Base-by-base conservation (phyloP, 208 protist species). In the Phytomonas francai region DNA sequence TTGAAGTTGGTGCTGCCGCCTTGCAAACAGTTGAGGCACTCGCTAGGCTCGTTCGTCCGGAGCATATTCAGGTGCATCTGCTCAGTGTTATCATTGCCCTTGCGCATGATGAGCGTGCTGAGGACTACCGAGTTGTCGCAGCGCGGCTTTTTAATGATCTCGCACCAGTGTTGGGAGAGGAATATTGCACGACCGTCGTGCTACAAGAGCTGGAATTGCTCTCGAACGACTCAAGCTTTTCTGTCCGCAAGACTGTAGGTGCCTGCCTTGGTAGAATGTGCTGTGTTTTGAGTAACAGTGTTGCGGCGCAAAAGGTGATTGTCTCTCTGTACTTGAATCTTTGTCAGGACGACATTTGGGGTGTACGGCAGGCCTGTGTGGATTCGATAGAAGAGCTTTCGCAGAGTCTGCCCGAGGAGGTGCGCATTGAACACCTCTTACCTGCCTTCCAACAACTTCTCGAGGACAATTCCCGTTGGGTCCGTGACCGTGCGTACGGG, bases 281-380 rank as follows among this genome's bases (percentile, higher is more conserved):
- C 63, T 45, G 73, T 25, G 76, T 79, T 14, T 79, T 91, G 4
- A 77, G 85, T 51, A 65, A 74, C 70, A 85, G 73, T 22, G 73
- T 77, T 36, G 78, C 75, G 49, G 82, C 87, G 9, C 81, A 88
- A 36, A 76, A 78, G 27, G 74, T 74, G 28, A 74, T 97, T 16
- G 70, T 97, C 32, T 84, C 88, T 31, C 72, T 98, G 12, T 98
- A 91, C 72, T 42, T 96, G 0, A 84, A 67, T 19, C 84, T 98
- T 33, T 97, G 90, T 66, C 72, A 83, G n/a, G 97, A 98, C 72
- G 95, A 98, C 56, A 95, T 98, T 11, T 98, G 95, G 95, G 95
- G 94, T 22, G 96, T 98, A 32, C 93, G 97, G 7, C 97, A 98
- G 81, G 95, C 94, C 9, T 98, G 95, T 70, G 91, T 88, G 12